Evolutionary conservation across 176 grass and related monocot species (phyloP).

Genomic region (Microstegium vimineum): DNA sequence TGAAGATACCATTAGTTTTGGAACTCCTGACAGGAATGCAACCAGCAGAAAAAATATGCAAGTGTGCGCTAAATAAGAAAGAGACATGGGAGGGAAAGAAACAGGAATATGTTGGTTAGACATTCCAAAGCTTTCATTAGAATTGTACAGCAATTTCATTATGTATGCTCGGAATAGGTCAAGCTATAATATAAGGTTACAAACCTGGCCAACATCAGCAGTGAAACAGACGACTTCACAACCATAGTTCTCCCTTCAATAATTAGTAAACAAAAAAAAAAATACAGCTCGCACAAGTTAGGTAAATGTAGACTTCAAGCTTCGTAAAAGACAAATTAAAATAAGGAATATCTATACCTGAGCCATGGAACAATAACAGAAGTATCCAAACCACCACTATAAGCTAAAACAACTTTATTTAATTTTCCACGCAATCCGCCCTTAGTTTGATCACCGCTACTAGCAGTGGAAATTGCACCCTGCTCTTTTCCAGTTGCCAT

Average conservation of each 20-base stretch:
- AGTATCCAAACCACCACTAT: conserved; percentile 95
- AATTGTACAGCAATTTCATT: background rate
- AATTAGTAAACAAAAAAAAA: conserved; percentile 27
- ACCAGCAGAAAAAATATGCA: background rate
- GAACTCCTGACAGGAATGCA: background rate
- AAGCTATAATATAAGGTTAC: background rate
- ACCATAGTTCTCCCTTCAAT: conserved; percentile 89
- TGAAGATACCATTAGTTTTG: background rate
- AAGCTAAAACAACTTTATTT: conserved; percentile 97
- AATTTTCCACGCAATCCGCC: conserved; percentile 63
- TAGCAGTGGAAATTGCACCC: conserved; percentile 19
- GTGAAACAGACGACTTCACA: conserved; percentile 98
- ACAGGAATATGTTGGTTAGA: background rate
- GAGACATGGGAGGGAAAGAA: background rate
- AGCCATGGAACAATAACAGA: conserved; percentile 98
- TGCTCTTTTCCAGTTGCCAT: conserved; percentile 43
- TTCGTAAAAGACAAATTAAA: background rate
- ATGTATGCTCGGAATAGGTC: background rate
- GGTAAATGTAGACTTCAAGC: background rate
- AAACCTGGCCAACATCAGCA: conserved; percentile 97
- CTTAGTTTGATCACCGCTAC: conserved; percentile 20
- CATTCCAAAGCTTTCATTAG: background rate
- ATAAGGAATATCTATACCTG: conserved; percentile 41
- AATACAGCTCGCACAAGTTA: background rate
- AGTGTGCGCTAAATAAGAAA: background rate